Conservation (phyloP, 1,284 basidiomycete genomes). For the Porogramme epimiltina region DNA sequence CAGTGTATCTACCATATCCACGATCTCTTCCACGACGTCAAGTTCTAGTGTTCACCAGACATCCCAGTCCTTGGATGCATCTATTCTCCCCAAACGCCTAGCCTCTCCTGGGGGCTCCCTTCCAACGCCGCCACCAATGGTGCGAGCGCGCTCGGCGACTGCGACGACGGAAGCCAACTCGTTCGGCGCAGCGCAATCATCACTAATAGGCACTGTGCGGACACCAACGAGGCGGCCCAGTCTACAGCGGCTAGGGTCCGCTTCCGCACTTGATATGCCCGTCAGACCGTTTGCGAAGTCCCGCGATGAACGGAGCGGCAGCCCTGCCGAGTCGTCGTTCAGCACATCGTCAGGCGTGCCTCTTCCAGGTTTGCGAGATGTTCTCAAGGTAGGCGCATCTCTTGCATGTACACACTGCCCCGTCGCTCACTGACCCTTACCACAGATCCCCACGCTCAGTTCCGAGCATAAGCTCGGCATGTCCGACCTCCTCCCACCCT, state of each 20-base stretch:
- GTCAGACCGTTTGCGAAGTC: conserved; percentile 44
- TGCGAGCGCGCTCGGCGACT: conserved; percentile 54
- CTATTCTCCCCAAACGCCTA: conserved; percentile 35
- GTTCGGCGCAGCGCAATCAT: conserved; percentile 13
- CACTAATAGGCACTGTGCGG: conserved; percentile 13
- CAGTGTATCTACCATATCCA: conserved; percentile 35
- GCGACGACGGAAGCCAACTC: conserved; percentile 37
- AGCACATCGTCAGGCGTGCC: conserved; percentile 35
- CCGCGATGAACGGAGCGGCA: conserved; percentile 49
- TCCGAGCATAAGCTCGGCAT: conserved; percentile 71
- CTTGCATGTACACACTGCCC: too few species aligned
- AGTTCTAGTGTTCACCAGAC: conserved; percentile 43
- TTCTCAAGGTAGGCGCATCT: conserved; percentile 80
- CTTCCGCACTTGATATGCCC: conserved; percentile 50
- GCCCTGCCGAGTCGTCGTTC: conserved; percentile 41
- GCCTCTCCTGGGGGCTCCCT: conserved; percentile 34
- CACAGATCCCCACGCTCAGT: conserved; percentile 66
- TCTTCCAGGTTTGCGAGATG: conserved; percentile 68
- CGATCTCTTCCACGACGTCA: conserved; percentile 23
- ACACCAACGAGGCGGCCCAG: conserved; percentile 39
- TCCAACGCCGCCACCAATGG: conserved; percentile 39
- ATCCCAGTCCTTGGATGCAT: conserved; percentile 56
- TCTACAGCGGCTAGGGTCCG: conserved; percentile 47
- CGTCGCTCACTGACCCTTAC: too few species aligned
- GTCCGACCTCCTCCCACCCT: conserved; percentile 75